A percentile compares a stretch with the other conserved stretches of the same genome.
Conservation (phyloP, 1,284 basidiomycete genomes). For the Microbotryum violaceum region DNA sequence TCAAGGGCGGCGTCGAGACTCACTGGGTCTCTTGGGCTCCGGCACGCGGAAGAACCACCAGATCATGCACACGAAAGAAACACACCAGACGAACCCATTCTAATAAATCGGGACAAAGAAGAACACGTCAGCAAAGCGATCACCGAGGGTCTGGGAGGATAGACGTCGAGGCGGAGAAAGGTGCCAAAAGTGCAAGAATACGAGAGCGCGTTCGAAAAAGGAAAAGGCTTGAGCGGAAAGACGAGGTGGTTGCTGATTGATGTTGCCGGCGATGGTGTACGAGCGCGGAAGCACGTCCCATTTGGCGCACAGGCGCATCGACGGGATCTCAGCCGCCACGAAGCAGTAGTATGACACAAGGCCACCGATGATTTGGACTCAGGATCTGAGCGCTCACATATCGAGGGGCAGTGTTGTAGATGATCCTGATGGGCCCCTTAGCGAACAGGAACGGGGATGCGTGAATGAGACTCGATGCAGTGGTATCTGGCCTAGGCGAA, state of each 20-base stretch:
- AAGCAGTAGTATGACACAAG: slow-evolving; percentile 40
- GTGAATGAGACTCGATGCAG: too few species aligned
- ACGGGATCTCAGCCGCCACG: slow-evolving; percentile 46
- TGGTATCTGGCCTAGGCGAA: too few species aligned
- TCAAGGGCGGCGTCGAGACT: too few species aligned
- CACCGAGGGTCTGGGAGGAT: too few species aligned
- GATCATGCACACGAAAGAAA: slow-evolving; percentile 41
- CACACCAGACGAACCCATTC: slow-evolving; percentile 41
- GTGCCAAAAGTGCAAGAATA: not conserved
- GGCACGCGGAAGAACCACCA: slow-evolving; percentile 40
- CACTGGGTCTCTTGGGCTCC: slow-evolving; percentile 38
- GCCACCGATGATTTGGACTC: slow-evolving; percentile 42
- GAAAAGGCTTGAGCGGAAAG: slow-evolving; percentile 37
- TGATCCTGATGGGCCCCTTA: not conserved
- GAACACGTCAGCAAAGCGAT: too few species aligned
- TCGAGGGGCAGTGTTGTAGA: slow-evolving; percentile 37
- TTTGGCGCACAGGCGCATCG: slow-evolving; percentile 46
- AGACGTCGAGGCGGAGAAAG: not conserved
- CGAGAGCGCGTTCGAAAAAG: too few species aligned
- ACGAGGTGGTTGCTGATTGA: slow-evolving; percentile 37
- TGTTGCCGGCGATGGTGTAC: slow-evolving; percentile 44
- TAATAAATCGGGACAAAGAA: not conserved
- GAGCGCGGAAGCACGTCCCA: slow-evolving; percentile 47
- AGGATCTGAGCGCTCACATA: slow-evolving; percentile 26
- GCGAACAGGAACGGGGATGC: too few species aligned